Percentiles rank a stretch among this genome's conserved stretches.
Evolutionary conservation across 1,284 basidiomycete genomes (phyloP).

Genomic region (Crucibulum cyathiforme): DNA sequence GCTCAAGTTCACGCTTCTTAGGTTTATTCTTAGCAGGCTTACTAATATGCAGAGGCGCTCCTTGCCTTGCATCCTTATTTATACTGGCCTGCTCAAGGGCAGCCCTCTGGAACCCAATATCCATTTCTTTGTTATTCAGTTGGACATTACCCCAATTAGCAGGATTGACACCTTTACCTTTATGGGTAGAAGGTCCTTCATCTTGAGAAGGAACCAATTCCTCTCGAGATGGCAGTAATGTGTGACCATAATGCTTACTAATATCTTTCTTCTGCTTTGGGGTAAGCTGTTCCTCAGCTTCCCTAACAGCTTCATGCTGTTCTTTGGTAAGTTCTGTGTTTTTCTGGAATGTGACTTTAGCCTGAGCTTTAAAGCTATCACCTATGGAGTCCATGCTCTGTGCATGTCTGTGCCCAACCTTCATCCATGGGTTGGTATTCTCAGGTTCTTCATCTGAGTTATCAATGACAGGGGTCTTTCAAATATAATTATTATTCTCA

Average conservation of each 20-base stretch:
- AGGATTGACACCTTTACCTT: conserved; percentile 30
- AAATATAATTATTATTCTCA: neutral
- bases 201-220: conserved; percentile 1
- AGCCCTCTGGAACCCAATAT: conserved; percentile 16
- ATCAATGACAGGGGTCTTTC: too few relatives aligned
- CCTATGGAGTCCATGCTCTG: neutral
- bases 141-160: conserved; percentile 26
- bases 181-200: conserved; percentile 11
- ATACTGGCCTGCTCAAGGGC: conserved; percentile 5
- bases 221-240: neutral
- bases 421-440: neutral
- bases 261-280: neutral
- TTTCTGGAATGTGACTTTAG: neutral
- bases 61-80: neutral
- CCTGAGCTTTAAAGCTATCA: neutral
- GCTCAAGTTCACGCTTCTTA: conserved; percentile 1
- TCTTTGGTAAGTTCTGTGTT: neutral
- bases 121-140: conserved; percentile 11
- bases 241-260: neutral
- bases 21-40: conserved; percentile 1
- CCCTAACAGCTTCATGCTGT: neutral
- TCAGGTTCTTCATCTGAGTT: neutral
- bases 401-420: neutral
- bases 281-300: neutral
- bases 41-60: neutral